Percentiles rank a stretch among this genome's conserved stretches.
phyloP scores from a whole-genome alignment of 2,329 filamentous ascomycete genomes.

The Monilinia laxa region DNA sequence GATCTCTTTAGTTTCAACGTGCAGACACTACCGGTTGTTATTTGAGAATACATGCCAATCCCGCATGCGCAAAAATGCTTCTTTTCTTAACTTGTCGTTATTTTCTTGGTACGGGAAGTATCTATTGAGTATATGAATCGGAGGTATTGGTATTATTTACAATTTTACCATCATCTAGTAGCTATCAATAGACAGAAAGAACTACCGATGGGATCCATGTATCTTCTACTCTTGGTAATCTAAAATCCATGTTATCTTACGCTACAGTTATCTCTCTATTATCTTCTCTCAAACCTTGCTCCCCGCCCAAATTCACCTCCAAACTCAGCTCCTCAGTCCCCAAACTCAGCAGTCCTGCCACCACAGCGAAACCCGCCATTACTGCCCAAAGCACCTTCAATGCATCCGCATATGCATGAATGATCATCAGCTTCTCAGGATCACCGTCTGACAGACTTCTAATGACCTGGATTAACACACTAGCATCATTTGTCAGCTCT shows the following conservation, averaged over 20 bases:
- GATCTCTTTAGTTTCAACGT: background rate
- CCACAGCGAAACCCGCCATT: constrained; percentile 49
- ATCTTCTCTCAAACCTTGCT: background rate
- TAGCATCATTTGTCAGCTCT: background rate
- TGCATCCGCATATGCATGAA: constrained; percentile 51
- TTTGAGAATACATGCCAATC: too few species aligned
- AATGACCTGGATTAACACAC: background rate
- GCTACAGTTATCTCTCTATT: background rate
- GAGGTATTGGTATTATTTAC: too few species aligned
- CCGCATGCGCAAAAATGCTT: too few species aligned
- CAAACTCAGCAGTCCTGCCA: constrained; percentile 47
- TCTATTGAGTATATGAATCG: too few species aligned
- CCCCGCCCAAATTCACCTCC: background rate
- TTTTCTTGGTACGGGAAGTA: too few species aligned
- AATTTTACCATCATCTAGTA: too few species aligned
- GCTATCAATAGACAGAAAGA: background rate
- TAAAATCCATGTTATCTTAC: background rate
- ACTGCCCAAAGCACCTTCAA: constrained; percentile 55
- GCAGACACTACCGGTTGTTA: background rate
- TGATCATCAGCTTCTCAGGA: background rate
- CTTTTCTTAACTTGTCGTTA: too few species aligned
- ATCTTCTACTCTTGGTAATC: background rate
- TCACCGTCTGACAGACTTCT: background rate
- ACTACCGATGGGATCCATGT: background rate
- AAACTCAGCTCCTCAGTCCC: constrained; percentile 1